phyloP scores from a whole-genome alignment of 257 asterid genomes.

The Henckelia pumila region DNA sequence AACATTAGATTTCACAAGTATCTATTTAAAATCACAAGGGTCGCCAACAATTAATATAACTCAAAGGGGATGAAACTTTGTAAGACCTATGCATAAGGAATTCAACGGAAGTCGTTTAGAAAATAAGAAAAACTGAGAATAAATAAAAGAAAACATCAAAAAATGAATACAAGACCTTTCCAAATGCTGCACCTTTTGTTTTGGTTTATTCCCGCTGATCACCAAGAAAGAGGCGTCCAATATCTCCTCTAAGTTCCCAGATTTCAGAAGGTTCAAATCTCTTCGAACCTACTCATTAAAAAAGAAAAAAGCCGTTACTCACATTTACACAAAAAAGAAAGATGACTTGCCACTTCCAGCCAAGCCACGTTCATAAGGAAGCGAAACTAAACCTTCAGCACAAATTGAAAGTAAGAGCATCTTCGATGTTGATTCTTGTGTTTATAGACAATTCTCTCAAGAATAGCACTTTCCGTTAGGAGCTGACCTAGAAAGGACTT shows the following conservation, averaged over 20 bases:
- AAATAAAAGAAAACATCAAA: conserved; percentile 3
- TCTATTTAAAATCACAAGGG: background rate
- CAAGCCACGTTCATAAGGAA: background rate
- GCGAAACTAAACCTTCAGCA: conserved; percentile 52
- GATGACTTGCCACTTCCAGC: background rate
- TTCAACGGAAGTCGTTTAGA: background rate
- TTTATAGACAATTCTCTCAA: conserved; percentile 79
- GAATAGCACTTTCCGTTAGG: conserved; percentile 63
- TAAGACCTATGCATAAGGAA: background rate
- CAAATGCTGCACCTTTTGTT: conserved; percentile 79
- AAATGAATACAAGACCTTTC: conserved; percentile 48
- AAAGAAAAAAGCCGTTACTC: background rate
- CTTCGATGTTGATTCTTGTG: conserved; percentile 90
- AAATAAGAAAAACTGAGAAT: background rate
- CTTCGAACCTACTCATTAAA: conserved; percentile 63
- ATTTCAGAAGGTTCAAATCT: conserved; percentile 76
- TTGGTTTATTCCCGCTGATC: conserved; percentile 72
- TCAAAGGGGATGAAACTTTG: background rate
- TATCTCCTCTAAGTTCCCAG: conserved; percentile 64
- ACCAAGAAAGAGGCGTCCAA: conserved; percentile 61
- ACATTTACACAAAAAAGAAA: conserved; percentile 4
- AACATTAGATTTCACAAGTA: background rate
- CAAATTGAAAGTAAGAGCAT: conserved; percentile 72
- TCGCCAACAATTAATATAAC: background rate
- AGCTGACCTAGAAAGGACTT: conserved; percentile 65